Evolutionary conservation across 768 basidiomycete species (phyloP), one percentile per base, ranked within the genome.

Genomic region (Mycena metata): DNA sequence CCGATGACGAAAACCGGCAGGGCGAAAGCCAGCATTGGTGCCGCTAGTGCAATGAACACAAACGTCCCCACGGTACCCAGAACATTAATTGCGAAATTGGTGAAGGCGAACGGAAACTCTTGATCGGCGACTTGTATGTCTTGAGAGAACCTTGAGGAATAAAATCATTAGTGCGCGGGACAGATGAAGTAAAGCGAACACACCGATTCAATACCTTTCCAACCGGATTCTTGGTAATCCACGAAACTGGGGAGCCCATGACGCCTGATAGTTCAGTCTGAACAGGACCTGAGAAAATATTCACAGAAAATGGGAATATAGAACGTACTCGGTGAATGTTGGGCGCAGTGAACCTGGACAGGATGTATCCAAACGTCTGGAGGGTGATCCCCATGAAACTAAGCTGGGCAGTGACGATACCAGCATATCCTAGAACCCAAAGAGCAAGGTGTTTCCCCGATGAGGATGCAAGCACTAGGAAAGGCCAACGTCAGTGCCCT

Each of bases 151-250:
- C 67, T 68, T 33, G 43, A 33, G 10, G n/a, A 13, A 59, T 6
- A 23, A 17, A 3, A 30, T 30, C 30, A 30, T 30, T 30, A 30
- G 3, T 30, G 30, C 6, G 30, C 3, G 30, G 3, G 30, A 3
- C 3, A 30, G n/a, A n/a, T n/a, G 30, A 30, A n/a, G 23, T 15
- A 3, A 24, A 15, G 6, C n/a, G 26, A 45, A 42, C 54, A 49
- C 42, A 64, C 67, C 68, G 50, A 43, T 69, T 69, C 45, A 69
- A 55, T 30, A 69, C 60, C 36, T 51, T 69, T 1, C 68, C 68
- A 9, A 60, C 51, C 5, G 63, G 63, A 60, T 55, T 69, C 47
- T 64, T 60, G 36, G 63, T 64, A 21, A 69, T 69, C 68, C 68
- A 69, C 13, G 68, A 69, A 12, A 69, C 56, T 7, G 62, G 62